Evolutionary conservation across 1,139 yeast genomes (phyloP), one percentile per base, ranked within the genome.

Genomic region (Petasospora rhodanensis): DNA sequence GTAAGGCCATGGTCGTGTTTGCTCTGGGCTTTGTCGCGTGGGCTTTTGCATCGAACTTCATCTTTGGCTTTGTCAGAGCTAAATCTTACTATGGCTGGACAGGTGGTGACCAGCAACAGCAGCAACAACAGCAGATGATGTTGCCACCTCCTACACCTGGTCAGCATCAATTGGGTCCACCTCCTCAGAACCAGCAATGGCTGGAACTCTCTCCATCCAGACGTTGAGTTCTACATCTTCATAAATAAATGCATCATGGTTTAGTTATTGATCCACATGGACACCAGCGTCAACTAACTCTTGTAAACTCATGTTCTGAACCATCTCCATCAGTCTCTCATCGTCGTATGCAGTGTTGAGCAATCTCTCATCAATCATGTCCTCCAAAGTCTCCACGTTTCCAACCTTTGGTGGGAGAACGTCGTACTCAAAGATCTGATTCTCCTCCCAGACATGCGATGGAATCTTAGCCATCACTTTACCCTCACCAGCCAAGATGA

Each of bases 401-500:
- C 59, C 64, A 14, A 55, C 49, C 17, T 49, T 54, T 10, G 89
- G 87, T 2, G 91, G 89, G 14, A 81, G 55, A 3, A 79, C 71
- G 55, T 82, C 93, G 52, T 72, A 82, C 46, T 82, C 93, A 47
- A 65, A 74, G 12, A 76, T 65, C 37, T 79, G 82, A 40, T 76
- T 66, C 27, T 72, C 54, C 2, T 69, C 66, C 82, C 86, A 82
- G n/a, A 80, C 64, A 3, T 59, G 49, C 26, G 66, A 53, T 0
- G 93, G 93, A 13, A 81, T 63, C 44, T 72, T 70, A 1, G 84
- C 85, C 82, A 81, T 76, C 0, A 79, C 68, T 31, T 74, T 69
- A 19, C 74, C 76, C 52, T 81, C 91, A 12, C 82, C 84, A 0
- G 87, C 78, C 27, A 82, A 57, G 21, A 81, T 68, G 2, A 77